Evolutionary conservation across 805 yeast genomes (phyloP), one percentile per base, ranked within the genome.

Genomic region (Zygotorulaspora florentina): DNA sequence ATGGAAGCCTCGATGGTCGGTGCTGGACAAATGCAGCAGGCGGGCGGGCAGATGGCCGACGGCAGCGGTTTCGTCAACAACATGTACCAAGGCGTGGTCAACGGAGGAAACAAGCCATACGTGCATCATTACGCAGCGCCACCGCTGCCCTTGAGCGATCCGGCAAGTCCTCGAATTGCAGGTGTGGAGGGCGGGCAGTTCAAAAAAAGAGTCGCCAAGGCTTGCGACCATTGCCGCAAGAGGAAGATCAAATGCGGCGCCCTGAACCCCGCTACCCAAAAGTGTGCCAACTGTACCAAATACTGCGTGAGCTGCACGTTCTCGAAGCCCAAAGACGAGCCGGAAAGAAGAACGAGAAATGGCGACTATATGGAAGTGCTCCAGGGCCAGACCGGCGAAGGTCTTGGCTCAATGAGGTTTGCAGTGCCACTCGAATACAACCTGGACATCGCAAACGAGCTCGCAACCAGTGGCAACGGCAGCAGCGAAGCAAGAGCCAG

Each of bases 151-250:
- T 31, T 29, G 2, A 45, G 45, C 18, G 37, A 45, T 26, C 44
- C 41, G 13, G 18, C 48, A 8, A 45, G 48, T 16, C 48, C 48
- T 8, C 38, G 36, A 13, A 26, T 29, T 28, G 16, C 17, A 9
- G 35, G 12, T 13, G 6, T 16, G 12, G 31, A 20, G 18, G 26
- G 15, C 13, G 33, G 29, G 3, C 25, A 20, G 9, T 15, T 27
- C 15, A 58, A 57, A 40, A 60, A 53, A 45, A 53, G 67, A 42
- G 66, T 57, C 8, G 43, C 62, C 9, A 59, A 56, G 40, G 67
- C 67, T 11, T 63, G 67, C 50, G 67, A 63, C 47, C 56, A 56
- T 42, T 63, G 67, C 48, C 54, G 67, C 42, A 62, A 50, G 41
- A 53, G 66, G 35, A 63, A 63, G 45, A 59, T 63, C 29, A 61